A percentile compares a stretch with the other conserved stretches of the same genome.
These are phyloP conservation scores for Toxoplasma gondii DNA, from an alignment of 169 alveolate genomes.

Conservation along the genomic window DNA sequence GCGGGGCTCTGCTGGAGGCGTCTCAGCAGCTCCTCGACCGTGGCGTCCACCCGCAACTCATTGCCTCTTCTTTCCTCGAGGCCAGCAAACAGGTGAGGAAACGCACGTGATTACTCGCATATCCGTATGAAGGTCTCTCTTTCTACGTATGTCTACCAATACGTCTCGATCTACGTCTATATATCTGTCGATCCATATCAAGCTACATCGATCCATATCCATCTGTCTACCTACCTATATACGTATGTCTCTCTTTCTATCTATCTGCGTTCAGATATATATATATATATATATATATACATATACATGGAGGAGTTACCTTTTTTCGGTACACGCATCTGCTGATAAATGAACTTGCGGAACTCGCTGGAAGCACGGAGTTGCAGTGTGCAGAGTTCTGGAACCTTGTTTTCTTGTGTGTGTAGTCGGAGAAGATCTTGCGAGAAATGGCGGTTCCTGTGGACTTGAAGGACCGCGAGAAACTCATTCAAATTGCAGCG, in stretches of 20 bases:
- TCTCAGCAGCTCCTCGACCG: constrained; percentile 85
- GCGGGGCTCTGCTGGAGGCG: constrained; percentile 97
- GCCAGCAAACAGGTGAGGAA: constrained; percentile 84
- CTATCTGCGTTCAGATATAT: too few relatives aligned
- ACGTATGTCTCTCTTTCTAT: neutral
- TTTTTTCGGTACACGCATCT: too few relatives aligned
- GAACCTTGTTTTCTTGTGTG: too few relatives aligned
- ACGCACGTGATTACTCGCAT: too few relatives aligned
- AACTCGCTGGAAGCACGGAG: too few relatives aligned
- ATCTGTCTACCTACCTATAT: neutral
- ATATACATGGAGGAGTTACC: neutral
- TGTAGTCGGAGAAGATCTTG: constrained; percentile 91
- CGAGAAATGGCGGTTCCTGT: constrained; percentile 93
- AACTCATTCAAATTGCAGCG: constrained; percentile 93
- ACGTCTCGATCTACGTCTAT: neutral
- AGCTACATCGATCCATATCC: neutral
- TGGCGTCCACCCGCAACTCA: constrained; percentile 98
- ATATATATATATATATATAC: neutral
- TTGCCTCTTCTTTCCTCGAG: constrained; percentile 94
- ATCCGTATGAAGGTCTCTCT: too few relatives aligned
- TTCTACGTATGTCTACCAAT: too few relatives aligned
- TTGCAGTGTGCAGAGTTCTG: too few relatives aligned
- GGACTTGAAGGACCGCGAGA: constrained; percentile 93
- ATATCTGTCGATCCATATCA: neutral
- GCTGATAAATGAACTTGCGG: too few relatives aligned